Conservation (phyloP, 1,139 yeast genomes). For the Pichia kudriavzevii region DNA sequence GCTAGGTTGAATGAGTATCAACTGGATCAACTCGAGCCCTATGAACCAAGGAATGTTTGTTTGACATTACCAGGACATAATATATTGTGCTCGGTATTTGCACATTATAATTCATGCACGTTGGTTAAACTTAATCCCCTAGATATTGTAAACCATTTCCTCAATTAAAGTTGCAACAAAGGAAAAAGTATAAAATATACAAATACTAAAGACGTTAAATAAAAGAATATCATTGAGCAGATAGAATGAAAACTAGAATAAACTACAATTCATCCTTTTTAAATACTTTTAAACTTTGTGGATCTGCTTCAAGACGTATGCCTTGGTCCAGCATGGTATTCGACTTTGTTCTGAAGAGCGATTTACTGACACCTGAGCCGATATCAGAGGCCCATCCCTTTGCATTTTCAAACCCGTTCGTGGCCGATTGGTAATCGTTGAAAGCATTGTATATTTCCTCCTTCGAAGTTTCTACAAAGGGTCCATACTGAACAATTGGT, state of each 20-base stretch:
- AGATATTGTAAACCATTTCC: constrained; percentile 6
- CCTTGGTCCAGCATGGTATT: constrained; percentile 11
- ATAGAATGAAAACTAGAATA: too few species aligned
- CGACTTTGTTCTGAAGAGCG: constrained; percentile 21
- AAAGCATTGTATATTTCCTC: constrained; percentile 62
- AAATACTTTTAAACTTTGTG: too few species aligned
- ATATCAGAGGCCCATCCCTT: constrained; percentile 63
- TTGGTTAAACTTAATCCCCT: constrained; percentile 6
- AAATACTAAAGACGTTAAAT: not conserved
- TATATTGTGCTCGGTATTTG: constrained; percentile 14
- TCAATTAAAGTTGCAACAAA: not conserved
- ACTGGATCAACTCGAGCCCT: constrained; percentile 2
- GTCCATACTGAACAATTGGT: constrained; percentile 80
- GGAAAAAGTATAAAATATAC: not conserved
- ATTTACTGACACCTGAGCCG: constrained; percentile 44
- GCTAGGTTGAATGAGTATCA: not conserved
- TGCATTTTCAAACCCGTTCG: constrained; percentile 70
- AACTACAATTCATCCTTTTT: too few species aligned
- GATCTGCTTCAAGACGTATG: constrained; percentile 4
- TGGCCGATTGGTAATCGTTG: constrained; percentile 57
- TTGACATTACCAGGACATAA: constrained; percentile 3
- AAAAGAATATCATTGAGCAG: too few species aligned
- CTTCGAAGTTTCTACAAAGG: constrained; percentile 67
- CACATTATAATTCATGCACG: constrained; percentile 6
- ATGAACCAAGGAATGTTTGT: constrained; percentile 6